Evolutionary conservation across 257 asterid genomes (phyloP), one percentile per base, ranked within the genome.

Genomic region (Pogostemon cablin): DNA sequence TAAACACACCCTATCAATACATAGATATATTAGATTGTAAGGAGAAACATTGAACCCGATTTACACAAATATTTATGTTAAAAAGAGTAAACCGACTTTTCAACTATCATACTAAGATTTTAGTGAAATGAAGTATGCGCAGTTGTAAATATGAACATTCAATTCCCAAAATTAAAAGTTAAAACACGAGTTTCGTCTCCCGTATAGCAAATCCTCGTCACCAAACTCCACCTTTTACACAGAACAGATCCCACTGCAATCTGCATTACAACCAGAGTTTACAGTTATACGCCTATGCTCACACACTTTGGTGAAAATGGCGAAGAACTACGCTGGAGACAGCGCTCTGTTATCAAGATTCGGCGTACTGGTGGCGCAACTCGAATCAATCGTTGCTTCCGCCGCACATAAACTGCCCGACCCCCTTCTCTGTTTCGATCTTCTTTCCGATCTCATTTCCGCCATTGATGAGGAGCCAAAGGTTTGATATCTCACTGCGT

Each of bases 361-460:
- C 74, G 98, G 98, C 52, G 97, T 91, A 3, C 83, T 95, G 78
- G 98, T 95, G 68, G 99, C 99, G 72, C 99, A 95, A 59, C 88
- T 91, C 72, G 98, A 91, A 81, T 95, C 99, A 9, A 87, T 95
- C 68, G 98, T 89, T 15, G 86, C 96, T 35, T 92, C 99, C 52
- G 97, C 97, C 6, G 72, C 95, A 40, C 99, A 95, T 84, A 95
- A 95, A 79, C 91, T 87, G 40, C 98, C 99, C 1, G 98, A 95
- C 78, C 87, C 96, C 11, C 86, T 91, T 41, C 87, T 95, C 67
- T 95, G 98, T 73, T 95, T 95, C 76, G 99, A 95, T 85, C 98
- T 95, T 59, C 77, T 95, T 9, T 95, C 99, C 50, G 99, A 95
- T 89, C 97, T 95, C 84, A 81, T 91, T 38, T 76, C 95, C 75